These are phyloP conservation scores for Colletotrichum sp. DNA, from an alignment of 2,329 filamentous ascomycete genomes.

Conservation along the genomic window DNA sequence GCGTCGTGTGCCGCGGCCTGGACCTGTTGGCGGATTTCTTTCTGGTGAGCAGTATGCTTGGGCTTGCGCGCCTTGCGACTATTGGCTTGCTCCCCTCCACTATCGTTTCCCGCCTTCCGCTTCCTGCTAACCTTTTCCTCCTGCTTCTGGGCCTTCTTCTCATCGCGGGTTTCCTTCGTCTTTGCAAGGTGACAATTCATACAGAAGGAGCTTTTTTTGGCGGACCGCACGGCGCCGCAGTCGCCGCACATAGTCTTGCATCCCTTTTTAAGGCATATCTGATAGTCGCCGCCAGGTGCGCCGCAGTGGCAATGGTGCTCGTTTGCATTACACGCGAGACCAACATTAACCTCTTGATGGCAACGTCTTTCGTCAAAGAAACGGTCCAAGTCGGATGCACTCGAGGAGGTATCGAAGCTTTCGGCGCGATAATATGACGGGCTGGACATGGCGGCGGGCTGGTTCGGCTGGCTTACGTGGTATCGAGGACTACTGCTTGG, in stretches of 20 bases:
- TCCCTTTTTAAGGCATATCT: background rate
- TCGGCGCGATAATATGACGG: background rate
- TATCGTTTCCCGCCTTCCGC: background rate
- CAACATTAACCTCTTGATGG: background rate
- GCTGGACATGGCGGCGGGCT: background rate
- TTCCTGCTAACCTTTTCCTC: background rate
- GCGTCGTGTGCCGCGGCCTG: background rate
- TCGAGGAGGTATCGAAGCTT: background rate
- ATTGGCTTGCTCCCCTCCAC: background rate
- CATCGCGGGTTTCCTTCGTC: background rate
- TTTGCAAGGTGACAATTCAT: background rate
- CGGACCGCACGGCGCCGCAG: background rate
- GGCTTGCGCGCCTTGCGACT: background rate
- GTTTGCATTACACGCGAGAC: background rate
- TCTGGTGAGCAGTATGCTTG: background rate
- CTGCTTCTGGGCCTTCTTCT: background rate
- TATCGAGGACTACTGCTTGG: background rate
- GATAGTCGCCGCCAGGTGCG: background rate
- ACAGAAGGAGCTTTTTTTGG: background rate
- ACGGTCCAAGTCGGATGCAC: background rate
- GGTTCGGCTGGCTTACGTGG: background rate
- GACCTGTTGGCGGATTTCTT: background rate
- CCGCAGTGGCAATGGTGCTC: background rate
- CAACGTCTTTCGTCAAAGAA: background rate
- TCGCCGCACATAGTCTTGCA: background rate